Base-by-base conservation (phyloP, 164 flowering plant species). In the Amborella trichopoda region DNA sequence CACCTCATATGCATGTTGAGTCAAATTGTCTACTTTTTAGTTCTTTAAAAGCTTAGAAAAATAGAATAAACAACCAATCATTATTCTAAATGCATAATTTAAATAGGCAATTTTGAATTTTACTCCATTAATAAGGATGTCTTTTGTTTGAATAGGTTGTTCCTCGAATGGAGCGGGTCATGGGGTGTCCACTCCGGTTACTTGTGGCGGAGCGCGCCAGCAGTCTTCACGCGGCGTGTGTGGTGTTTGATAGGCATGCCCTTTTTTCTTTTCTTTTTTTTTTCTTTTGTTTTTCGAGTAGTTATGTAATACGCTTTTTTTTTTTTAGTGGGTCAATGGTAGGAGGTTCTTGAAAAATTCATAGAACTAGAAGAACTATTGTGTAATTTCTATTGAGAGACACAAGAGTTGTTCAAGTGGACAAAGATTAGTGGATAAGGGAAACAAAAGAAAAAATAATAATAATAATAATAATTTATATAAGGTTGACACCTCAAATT, bases 201-300 rank as follows among this genome's bases (percentile, higher is more conserved):
- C 40, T 62, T 5, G 68, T 71, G 11, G 30, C 69, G 10, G 79
- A 78, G 66, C 60, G 54, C 48, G 71, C 71, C n/a, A 55, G 46
- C 1, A 62, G 56, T 50, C 77, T 73, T 23, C 68, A 69, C 42
- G 67, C 85, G 0, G 57, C 77, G 17, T 64, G 76, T 64, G 76
- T 73, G 2, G 74, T 75, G 1, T 63, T 78, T 28, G 85, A 78
- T 28, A 68, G 73, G 81, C 74, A 62, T 2, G 25, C 11, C 6
- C 18, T 9, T 41, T 51, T 17, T 12, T 42, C 18, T 30, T 6
- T 30, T 30, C 13, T 6, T 6, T 30, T 30, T n/a, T n/a, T n/a
- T n/a, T n/a, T n/a, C n/a, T n/a, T n/a, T n/a, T n/a, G n/a, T n/a
- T n/a, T n/a, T n/a, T n/a, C n/a, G n/a, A n/a, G n/a, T n/a, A n/a